Evolutionary conservation across 345 rosid species (phyloP).

Genomic region (Eucalyptus urophylla): DNA sequence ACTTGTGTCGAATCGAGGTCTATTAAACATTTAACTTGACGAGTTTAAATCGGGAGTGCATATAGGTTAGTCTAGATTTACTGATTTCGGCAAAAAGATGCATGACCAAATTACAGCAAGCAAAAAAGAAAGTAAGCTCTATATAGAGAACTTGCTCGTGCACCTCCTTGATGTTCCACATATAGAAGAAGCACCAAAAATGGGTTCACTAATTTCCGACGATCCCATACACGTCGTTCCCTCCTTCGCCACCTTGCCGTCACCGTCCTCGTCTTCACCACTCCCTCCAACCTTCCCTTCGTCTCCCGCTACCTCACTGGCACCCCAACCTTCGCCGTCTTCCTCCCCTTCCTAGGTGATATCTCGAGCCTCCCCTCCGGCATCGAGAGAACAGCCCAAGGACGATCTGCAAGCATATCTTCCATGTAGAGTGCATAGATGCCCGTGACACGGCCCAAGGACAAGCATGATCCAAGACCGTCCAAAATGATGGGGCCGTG

Average conservation of each 20-base stretch:
- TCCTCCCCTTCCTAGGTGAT: slow-evolving; percentile 37
- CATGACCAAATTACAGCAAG: background rate
- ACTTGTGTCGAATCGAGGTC: background rate
- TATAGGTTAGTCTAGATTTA: background rate
- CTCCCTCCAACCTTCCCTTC: slow-evolving; percentile 44
- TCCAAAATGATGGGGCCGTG: no score
- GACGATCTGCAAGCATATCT: no score
- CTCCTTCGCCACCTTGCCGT: slow-evolving; percentile 17
- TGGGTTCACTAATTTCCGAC: background rate
- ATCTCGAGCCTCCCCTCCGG: slow-evolving; percentile 29
- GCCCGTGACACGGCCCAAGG: no score
- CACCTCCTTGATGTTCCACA: background rate
- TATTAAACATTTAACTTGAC: background rate
- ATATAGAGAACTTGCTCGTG: background rate
- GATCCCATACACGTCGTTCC: slow-evolving; percentile 19
- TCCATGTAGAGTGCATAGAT: no score
- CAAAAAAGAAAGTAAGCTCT: background rate
- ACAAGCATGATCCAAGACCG: no score
- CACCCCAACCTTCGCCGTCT: slow-evolving; percentile 14
- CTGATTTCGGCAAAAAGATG: background rate
- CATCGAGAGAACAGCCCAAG: slow-evolving; percentile 36
- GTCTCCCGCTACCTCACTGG: slow-evolving; percentile 22
- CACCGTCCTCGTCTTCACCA: slow-evolving; percentile 54
- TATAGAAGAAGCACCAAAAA: background rate
- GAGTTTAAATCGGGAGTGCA: background rate